Base-by-base conservation (phyloP, 2,329 filamentous ascomycete species). In the Botrytis hyacinthi region DNA sequence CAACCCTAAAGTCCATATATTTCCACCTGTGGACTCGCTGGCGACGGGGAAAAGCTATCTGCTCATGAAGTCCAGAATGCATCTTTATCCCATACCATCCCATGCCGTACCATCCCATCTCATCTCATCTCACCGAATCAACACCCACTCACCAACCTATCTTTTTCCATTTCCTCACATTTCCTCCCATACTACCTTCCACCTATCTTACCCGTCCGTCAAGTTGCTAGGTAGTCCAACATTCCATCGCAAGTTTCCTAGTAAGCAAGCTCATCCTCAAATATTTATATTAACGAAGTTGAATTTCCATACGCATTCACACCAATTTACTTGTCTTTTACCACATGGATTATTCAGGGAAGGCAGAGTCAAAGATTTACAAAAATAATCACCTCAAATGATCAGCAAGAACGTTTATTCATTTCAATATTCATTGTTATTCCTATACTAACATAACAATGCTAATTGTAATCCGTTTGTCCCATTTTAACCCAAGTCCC, bases 381-480 rank as follows among this genome's bases (percentile, higher is more conserved):
- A 57, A 57, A 32, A 57, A 14, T 16, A 16, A 32, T 29, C 35
- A 62, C 60, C 26, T 42, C 14, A 42, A 2, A 57, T 29, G 10
- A 44, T 42, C 51, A 10, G 48, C 48, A 40, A 32, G 37, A 26
- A 4, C 26, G 7, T 68, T 68, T 35, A 57, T 68, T 57, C 48
- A 57, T 68, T 68, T 68, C 42, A 6, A 57, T 57, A 37, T 42
- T 42, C 40, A 57, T 57, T 44, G n/a, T 68, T 37, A 57, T 68
- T 68, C n/a, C 37, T 68, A 32, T 68, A 42, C 66, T 42, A 68
- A 54, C 48, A 42, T 42, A 68, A 54, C 48, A 42, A 32, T 57
- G 35, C 68, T 26, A 46, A 44, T 48, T 61, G 59, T 62, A 29
- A 29, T 26, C 60, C 32, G 9, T 63, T 63, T 65, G 20, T 26